Evolutionary conservation across 2,329 filamentous ascomycete species (phyloP).

Genomic region (Trichoderma gracile): DNA sequence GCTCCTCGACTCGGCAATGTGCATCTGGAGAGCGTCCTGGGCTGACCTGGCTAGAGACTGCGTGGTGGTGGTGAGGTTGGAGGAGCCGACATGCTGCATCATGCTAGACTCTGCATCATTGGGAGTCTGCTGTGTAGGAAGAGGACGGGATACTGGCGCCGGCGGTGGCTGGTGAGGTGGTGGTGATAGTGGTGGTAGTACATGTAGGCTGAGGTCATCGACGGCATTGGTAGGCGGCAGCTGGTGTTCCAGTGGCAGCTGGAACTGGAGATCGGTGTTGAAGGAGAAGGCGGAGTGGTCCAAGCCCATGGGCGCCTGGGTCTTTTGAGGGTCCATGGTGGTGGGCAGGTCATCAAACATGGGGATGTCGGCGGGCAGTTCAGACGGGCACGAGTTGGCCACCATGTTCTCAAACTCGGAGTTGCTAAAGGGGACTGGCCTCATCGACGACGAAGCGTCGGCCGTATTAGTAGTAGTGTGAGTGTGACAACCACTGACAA

Average conservation of each 20-base stretch:
- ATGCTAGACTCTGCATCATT: constrained; percentile 26
- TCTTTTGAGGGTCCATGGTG: constrained; percentile 34
- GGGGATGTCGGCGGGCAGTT: constrained; percentile 48
- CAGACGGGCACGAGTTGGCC: constrained; percentile 39
- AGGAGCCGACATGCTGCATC: not conserved
- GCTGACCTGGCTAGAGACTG: constrained; percentile 44
- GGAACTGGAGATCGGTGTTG: constrained; percentile 38
- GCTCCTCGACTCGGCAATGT: constrained; percentile 47
- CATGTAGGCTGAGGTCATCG: constrained; percentile 30
- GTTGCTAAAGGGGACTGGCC: constrained; percentile 32
- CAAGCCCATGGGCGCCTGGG: constrained; percentile 31
- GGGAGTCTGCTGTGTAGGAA: constrained; percentile 30
- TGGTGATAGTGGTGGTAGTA: too few species aligned
- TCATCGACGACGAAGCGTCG: constrained; percentile 27
- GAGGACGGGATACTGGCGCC: constrained; percentile 27
- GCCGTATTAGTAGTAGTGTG: not conserved
- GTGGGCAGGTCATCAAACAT: constrained; percentile 36
- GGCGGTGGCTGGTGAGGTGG: constrained; percentile 27
- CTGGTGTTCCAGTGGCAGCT: constrained; percentile 41
- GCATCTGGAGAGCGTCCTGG: constrained; percentile 49
- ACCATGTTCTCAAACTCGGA: constrained; percentile 35
- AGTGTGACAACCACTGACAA: constrained; percentile 14
- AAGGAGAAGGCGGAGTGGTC: constrained; percentile 43
- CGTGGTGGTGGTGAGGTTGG: constrained; percentile 27
- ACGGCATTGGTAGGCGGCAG: constrained; percentile 31